Base-by-base conservation (phyloP, 2,329 filamentous ascomycete species). In the Trichoderma gracile region DNA sequence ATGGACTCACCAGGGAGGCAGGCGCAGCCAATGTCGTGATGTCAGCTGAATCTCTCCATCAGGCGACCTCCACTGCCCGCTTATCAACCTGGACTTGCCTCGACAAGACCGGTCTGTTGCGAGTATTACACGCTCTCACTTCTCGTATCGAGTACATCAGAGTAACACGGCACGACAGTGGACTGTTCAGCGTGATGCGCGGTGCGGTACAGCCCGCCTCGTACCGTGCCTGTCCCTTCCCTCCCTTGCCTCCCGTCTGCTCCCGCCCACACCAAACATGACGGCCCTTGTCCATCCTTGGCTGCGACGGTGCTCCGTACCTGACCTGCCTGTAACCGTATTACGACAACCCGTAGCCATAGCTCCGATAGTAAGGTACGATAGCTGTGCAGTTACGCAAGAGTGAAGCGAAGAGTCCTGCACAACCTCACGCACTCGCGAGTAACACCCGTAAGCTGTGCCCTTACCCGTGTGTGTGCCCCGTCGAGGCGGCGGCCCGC, bases 141-240 rank as follows among this genome's bases (percentile, higher is more conserved):
- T 33, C 8, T 33, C 50, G 30, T 30, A 33, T 19, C 15, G 19
- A 7, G 6, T 21, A 38, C 50, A 38, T 47, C 19, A 42, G 30
- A 33, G 30, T 3, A 33, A 33, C 30, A 10, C 30, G 30, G 30
- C 30, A 12, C 30, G 30, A 10, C 30, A 33, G 30, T 33, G 30
- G 30, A 33, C 30, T 42, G 40, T 42, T 6, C 40, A 42, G 40
- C 15, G 40, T 42, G 40, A 42, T 46, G 43, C 19, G 43, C n/a
- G 30, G 27, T 54, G 50, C 27, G 27, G 27, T 54, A 54, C 50
- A 19, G 8, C 17, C 33, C 33, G 46, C 33, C 19, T 25, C 52
- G 57, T 60, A 60, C 57, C 33, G n/a, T 25, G 33, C 57, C 57
- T 43, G 57, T 60, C 57, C 45, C 46, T 52, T 33, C 8, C 30